Evolutionary conservation across 1,284 basidiomycete species (phyloP), one percentile per base, ranked within the genome.

Genomic region (Moesziomyces globuligerus): DNA sequence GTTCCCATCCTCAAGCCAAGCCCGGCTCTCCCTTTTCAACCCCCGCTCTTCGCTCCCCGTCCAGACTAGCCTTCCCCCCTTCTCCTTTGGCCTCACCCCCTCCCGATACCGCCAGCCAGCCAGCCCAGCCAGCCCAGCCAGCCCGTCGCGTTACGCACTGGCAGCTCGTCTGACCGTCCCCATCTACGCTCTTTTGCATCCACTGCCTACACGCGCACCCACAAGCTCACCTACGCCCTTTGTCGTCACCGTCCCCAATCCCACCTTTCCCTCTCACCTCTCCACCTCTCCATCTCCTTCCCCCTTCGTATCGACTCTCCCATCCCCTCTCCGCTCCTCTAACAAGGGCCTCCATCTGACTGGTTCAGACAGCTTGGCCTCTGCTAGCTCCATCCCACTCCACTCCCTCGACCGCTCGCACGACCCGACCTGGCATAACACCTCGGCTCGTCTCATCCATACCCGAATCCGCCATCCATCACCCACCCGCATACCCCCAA

Each of bases 321-420:
- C 28, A 15, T 28, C 39, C 44, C 24, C 25, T 36, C 8, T 21
- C 37, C 28, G 28, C 17, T 34, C 34, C 26, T 21, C 47, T 49
- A 39, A 21, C 54, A 58, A 65, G 61, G 61, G 61, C 55, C 55
- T 65, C 49, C 47, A 58, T 65, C 61, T 65, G 55, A 37, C 61
- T 40, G 55, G 61, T 45, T 28, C 61, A 65, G 61, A 58, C 24
- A 43, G 46, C 36, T 21, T 65, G 61, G 54, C 55, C 61, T 65
- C 61, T 58, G 61, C 45, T 50, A 48, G 46, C 41, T 49, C 21
- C 34, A 47, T 38, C 43, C 13, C 7, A 13, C 7, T 32, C 15
- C 24, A 23, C 23, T 23, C 40, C 25, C 10, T n/a, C 34, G 7
- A 20, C 40, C n/a, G 8, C 11, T 20, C 21, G n/a, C n/a, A n/a